Conservation (phyloP, 345 rosid species). For the Carallia pectinifolia region DNA sequence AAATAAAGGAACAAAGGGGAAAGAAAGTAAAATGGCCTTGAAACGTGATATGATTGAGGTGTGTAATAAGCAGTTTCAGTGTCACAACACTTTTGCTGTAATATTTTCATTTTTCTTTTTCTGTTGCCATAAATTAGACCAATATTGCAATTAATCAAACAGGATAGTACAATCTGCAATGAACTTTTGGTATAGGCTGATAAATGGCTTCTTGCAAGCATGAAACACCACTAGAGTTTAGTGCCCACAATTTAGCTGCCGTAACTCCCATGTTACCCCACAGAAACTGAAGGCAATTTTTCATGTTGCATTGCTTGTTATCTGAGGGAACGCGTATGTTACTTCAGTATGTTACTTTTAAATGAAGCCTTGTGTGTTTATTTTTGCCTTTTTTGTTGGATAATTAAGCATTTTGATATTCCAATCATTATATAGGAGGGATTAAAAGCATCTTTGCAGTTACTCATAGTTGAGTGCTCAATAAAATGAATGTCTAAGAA, state of each 20-base stretch:
- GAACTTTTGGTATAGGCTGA: background rate
- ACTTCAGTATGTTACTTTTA: background rate
- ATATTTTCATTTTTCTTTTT: background rate
- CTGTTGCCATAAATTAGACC: background rate
- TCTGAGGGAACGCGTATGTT: too few species aligned
- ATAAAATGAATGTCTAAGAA: constrained; percentile 7
- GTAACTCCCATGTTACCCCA: too few species aligned
- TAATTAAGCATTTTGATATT: constrained; percentile 1
- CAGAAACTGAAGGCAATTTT: too few species aligned
- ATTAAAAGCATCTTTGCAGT: background rate
- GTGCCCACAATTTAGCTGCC: background rate
- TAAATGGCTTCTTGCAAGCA: background rate
- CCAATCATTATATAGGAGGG: background rate
- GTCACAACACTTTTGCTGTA: background rate
- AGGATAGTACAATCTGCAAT: background rate
- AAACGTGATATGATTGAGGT: background rate
- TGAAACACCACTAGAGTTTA: background rate
- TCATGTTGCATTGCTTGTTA: too few species aligned
- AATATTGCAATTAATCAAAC: background rate
- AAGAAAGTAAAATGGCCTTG: background rate
- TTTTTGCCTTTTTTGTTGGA: constrained; percentile 11
- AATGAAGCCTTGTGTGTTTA: background rate
- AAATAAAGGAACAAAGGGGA: background rate
- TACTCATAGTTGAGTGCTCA: background rate
- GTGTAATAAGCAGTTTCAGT: background rate